These are phyloP conservation scores for Lentinula detonsa DNA, from an alignment of 768 basidiomycete species.

Conservation along the genomic window DNA sequence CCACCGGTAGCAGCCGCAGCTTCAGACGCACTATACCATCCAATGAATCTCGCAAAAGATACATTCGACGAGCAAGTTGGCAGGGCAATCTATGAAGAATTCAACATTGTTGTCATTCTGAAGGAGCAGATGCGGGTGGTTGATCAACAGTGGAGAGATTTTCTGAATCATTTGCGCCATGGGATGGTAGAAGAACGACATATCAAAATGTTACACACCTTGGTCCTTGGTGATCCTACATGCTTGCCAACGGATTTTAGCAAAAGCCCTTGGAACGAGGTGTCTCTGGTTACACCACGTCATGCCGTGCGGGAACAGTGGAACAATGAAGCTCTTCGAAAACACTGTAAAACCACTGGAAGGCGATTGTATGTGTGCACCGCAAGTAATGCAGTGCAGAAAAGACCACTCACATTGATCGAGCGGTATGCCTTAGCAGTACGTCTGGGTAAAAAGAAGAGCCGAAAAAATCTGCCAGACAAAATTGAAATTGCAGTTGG, in stretches of 20 bases:
- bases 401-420: constrained; percentile 6
- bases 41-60: background rate
- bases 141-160: constrained; percentile 22
- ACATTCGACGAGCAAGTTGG: constrained; percentile 11
- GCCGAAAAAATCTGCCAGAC: constrained; percentile 10
- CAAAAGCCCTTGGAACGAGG: constrained; percentile 23
- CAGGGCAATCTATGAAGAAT: constrained; percentile 18
- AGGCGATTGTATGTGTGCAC: constrained; percentile 18
- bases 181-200: constrained; percentile 16
- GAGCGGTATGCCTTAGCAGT: constrained; percentile 6
- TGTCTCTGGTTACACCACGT: constrained; percentile 28
- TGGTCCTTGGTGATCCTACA: constrained; percentile 16
- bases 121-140: constrained; percentile 27
- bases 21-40: constrained; percentile 14
- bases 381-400: constrained; percentile 22
- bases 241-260: constrained; percentile 16
- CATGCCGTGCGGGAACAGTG: constrained; percentile 27
- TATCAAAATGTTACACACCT: too few species aligned
- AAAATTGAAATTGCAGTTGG: constrained; percentile 19
- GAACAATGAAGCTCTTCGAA: constrained; percentile 23
- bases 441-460: background rate
- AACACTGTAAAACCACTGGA: constrained; percentile 14
- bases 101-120: constrained; percentile 27
- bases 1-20: constrained; percentile 27
- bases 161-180: constrained; percentile 21